Conservation (phyloP, 495 filamentous ascomycete genomes). For the Chaetomium fimeti region DNA sequence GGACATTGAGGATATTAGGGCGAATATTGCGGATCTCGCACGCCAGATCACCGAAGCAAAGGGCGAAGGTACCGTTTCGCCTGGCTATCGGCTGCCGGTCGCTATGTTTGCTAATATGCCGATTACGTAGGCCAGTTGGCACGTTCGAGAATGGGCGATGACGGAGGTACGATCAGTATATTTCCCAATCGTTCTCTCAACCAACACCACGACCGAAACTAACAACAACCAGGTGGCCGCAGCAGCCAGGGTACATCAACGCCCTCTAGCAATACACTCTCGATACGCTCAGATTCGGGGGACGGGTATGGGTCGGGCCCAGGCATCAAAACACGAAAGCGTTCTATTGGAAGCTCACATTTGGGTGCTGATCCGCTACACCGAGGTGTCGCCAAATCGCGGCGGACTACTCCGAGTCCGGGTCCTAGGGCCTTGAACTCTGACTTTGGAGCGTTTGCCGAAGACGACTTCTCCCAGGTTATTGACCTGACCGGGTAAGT, state of each 20-base stretch:
- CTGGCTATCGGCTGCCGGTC: background rate
- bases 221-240: background rate
- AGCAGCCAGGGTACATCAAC: background rate
- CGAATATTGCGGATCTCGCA: constrained; percentile 4
- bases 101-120: background rate
- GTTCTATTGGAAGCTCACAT: constrained; percentile 34
- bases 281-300: constrained; percentile 15
- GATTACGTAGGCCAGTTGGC: background rate
- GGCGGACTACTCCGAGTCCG: constrained; percentile 34
- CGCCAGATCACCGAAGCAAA: constrained; percentile 5
- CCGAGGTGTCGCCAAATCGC: constrained; percentile 32
- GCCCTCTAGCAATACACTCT: constrained; percentile 20
- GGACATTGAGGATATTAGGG: background rate
- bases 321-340: constrained; percentile 34
- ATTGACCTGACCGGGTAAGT: constrained; percentile 39
- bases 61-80: constrained; percentile 9
- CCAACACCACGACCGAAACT: background rate
- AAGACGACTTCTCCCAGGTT: constrained; percentile 21
- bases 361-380: constrained; percentile 20
- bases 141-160: background rate
- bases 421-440: background rate
- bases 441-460: background rate
- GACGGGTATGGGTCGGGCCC: background rate
- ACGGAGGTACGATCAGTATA: background rate
- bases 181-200: background rate